Base-by-base conservation (phyloP, 306 rosid genomes). In the apple (Malus domestica) region DNA sequence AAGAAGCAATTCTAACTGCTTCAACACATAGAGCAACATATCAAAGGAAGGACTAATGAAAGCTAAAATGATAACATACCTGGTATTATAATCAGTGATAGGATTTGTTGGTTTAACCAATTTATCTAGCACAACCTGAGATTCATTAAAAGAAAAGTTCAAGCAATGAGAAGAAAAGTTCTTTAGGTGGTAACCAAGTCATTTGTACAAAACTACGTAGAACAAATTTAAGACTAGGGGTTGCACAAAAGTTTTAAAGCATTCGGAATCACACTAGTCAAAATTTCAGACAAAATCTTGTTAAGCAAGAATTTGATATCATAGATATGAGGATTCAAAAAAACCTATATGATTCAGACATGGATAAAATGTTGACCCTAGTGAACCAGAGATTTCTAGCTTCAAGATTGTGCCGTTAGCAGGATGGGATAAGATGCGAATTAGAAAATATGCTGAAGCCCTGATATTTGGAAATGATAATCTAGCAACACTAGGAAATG, bases 101-200 rank as follows among this genome's bases (percentile, higher is more conserved):
- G 84, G 81, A 73, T 95, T 95, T 76, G 89, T 83, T 22, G 99
- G 99, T 81, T 90, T 92, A 76, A 95, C 99, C 91, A 95, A 82
- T 76, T 90, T 86, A 88, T 95, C 99, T 54, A 92, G 88, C 83
- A 95, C 63, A 77, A 89, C 90, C 99, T 95, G 93, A 55, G 78
- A 90, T 40, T 60, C 75, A 52, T 29, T 66, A 75, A 59, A 65
- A 22, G 59, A 18, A 15, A 66, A 59, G 71, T 71, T 49, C 60
- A 72, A 62, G 51, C 72, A 62, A 45, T 45, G 13, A 45, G 29
- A 49, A 77, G 20, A 72, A 23, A 72, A 33, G 7, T 23, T 32
- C n/a, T 29, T 40, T 30, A 33, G 13, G 44, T 32, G 68, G 45
- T 64, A 59, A 40, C 38, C 25, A 25, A 72, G 18, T 8, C 35